Evolutionary conservation across 164 flowering plant genomes (phyloP).

Genomic region (Sextonia rubra): DNA sequence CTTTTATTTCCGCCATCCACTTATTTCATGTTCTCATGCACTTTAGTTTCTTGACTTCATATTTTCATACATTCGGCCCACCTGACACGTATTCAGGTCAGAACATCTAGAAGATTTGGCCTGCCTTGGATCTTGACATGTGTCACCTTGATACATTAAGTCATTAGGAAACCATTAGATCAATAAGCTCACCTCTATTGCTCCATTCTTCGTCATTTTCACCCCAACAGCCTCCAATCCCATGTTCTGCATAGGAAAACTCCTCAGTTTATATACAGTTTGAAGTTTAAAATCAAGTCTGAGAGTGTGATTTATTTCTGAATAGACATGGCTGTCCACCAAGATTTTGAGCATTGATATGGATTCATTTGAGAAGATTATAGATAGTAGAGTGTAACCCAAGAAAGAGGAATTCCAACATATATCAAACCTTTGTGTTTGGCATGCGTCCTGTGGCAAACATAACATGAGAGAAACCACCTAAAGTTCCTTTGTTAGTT

Average conservation of each 20-base stretch:
- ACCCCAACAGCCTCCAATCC: constrained; percentile 82
- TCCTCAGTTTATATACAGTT: neutral
- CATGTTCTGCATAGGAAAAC: constrained; percentile 52
- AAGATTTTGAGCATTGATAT: constrained; percentile 1
- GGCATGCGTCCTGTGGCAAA: constrained; percentile 97
- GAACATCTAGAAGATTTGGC: neutral
- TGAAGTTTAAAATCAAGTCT: neutral
- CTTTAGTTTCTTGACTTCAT: too few relatives aligned
- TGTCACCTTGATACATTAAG: neutral
- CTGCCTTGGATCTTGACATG: neutral
- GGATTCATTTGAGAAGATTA: neutral
- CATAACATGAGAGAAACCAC: constrained; percentile 97
- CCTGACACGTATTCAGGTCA: neutral
- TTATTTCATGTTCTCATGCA: too few relatives aligned
- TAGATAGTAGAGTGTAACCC: neutral
- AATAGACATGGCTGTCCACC: too few relatives aligned
- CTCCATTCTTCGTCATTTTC: constrained; percentile 70
- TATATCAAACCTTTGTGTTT: constrained; percentile 72
- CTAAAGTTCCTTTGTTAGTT: constrained; percentile 79
- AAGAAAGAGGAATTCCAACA: neutral
- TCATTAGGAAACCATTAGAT: neutral
- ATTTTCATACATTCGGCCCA: too few relatives aligned
- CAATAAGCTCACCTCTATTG: constrained; percentile 60
- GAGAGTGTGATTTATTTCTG: neutral
- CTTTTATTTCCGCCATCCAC: neutral